Evolutionary conservation across 75 land plant genomes (phyloP).

Genomic region (Cunninghamia lanceolata): DNA sequence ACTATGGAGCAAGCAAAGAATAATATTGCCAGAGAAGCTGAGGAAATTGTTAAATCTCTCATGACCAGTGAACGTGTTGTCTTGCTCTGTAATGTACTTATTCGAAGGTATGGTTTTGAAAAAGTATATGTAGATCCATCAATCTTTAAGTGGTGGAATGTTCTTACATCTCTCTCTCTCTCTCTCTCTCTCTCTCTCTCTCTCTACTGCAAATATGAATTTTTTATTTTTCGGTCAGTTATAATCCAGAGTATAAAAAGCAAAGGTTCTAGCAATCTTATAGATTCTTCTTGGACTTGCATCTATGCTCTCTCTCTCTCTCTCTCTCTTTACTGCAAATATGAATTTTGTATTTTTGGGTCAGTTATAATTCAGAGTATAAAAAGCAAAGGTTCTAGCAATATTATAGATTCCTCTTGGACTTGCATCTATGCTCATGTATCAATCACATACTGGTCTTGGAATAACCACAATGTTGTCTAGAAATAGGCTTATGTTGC

Average conservation of each 20-base stretch:
- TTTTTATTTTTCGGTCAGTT: neutral
- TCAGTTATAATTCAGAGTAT: neutral
- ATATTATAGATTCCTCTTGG: neutral
- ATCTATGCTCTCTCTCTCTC: no score
- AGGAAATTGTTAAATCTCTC: conserved; percentile 51
- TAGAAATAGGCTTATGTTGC: neutral
- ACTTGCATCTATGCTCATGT: neutral
- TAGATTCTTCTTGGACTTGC: neutral
- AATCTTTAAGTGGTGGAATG: neutral
- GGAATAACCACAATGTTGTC: neutral
- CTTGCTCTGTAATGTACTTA: conserved; percentile 70
- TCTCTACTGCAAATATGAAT: neutral
- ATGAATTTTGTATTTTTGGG: neutral
- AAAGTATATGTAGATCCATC: neutral
- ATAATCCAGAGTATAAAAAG: neutral
- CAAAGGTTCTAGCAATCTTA: neutral
- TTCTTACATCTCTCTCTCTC: neutral
- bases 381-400: neutral
- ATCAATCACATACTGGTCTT: neutral
- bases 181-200: no score
- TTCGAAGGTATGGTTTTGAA: conserved; percentile 66
- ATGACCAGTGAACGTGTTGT: conserved; percentile 75
- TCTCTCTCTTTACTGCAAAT: neutral
- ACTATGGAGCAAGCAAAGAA: conserved; percentile 70
- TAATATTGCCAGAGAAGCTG: conserved; percentile 57